A percentile compares a stretch with the other conserved stretches of the same genome.
phyloP scores from a whole-genome alignment of 2,329 filamentous ascomycete species.

The Pseudogymnoascus sp. region DNA sequence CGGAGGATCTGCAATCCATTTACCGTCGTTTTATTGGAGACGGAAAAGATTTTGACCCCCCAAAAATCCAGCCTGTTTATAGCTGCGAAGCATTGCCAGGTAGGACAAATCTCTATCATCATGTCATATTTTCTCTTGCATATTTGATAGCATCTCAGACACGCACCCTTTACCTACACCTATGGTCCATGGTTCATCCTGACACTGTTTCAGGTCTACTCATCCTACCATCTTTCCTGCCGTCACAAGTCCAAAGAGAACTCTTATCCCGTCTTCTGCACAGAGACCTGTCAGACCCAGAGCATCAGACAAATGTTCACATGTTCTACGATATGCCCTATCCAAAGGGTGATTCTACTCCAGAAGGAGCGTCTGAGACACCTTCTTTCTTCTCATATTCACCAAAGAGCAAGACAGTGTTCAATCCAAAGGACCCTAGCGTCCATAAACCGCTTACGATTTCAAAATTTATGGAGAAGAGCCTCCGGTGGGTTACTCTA shows the following conservation, averaged over 20 bases:
- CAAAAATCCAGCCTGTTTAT: constrained; percentile 42
- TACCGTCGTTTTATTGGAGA: constrained; percentile 31
- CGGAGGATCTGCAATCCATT: constrained; percentile 39
- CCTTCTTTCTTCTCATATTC: constrained; percentile 49
- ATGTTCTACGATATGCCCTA: constrained; percentile 70
- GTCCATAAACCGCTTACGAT: constrained; percentile 70
- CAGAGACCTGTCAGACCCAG: constrained; percentile 63
- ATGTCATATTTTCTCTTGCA: neutral
- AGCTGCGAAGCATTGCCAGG: constrained; percentile 62
- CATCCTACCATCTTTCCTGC: constrained; percentile 68
- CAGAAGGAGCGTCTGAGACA: constrained; percentile 13
- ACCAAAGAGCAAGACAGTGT: constrained; percentile 45
- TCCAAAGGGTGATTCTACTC: constrained; percentile 25
- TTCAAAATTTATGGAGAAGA: constrained; percentile 65
- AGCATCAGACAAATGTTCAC: constrained; percentile 85
- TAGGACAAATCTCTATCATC: constrained; percentile 31
- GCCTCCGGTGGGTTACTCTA: constrained; percentile 87
- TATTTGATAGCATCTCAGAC: neutral
- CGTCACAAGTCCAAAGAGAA: constrained; percentile 57
- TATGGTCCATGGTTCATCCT: constrained; percentile 16
- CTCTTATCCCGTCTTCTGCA: constrained; percentile 71
- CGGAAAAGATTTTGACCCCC: constrained; percentile 13
- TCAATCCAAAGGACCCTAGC: constrained; percentile 59
- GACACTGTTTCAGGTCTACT: constrained; percentile 55
- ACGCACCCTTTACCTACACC: neutral